Conservation (phyloP, 495 filamentous ascomycete species). For the Aspergillus wentii region DNA sequence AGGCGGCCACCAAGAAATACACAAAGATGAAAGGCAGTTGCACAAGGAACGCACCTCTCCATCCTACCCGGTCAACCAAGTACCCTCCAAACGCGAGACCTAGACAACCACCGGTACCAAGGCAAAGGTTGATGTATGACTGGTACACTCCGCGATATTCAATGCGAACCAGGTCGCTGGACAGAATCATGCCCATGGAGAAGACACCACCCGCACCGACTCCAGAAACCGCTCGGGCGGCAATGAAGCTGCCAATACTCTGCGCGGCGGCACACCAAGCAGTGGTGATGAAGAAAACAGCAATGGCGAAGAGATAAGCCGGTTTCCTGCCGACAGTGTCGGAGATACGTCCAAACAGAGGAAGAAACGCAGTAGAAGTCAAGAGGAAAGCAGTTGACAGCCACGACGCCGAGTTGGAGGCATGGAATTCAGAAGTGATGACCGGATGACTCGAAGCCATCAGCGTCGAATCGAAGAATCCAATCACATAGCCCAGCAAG, state of each 20-base stretch:
- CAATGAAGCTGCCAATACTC: constrained; percentile 68
- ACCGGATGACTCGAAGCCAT: constrained; percentile 81
- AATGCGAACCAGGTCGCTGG: constrained; percentile 70
- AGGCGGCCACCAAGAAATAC: constrained; percentile 50
- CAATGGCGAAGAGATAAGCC: constrained; percentile 59
- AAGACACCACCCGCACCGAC: constrained; percentile 71
- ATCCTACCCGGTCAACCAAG: constrained; percentile 69
- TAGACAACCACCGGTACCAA: constrained; percentile 56
- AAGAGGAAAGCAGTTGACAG: constrained; percentile 73
- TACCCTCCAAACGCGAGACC: constrained; percentile 70
- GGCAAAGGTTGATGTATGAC: constrained; percentile 68
- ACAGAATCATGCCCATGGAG: constrained; percentile 67
- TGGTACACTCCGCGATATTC: constrained; percentile 72
- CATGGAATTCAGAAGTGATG: constrained; percentile 73
- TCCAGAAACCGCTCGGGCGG: constrained; percentile 68
- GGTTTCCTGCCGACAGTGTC: constrained; percentile 69
- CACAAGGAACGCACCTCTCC: constrained; percentile 65
- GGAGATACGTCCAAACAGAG: constrained; percentile 65
- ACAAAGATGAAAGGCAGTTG: constrained; percentile 62
- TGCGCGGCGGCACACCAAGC: constrained; percentile 68
- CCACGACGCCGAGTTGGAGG: constrained; percentile 75
- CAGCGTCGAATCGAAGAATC: constrained; percentile 69
- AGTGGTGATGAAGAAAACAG: constrained; percentile 61
- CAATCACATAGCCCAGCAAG: constrained; percentile 45
- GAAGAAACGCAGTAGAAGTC: constrained; percentile 71